Evolutionary conservation across 371 early-diverging fungal species (phyloP).

Genomic region (Apophysomyces sp.): DNA sequence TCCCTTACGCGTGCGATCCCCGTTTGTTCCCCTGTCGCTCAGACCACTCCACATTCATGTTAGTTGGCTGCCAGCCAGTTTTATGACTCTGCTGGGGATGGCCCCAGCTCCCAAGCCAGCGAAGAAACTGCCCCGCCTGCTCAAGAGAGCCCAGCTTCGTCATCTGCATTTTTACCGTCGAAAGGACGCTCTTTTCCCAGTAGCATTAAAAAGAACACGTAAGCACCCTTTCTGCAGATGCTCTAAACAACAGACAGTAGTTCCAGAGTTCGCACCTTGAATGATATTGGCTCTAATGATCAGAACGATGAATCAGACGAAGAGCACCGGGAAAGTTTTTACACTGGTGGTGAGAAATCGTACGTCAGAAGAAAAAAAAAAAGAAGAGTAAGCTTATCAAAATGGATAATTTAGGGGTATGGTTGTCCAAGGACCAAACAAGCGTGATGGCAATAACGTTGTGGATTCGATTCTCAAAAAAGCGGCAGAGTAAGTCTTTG

Average conservation of each 20-base stretch:
- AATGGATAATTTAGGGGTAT: slow-evolving; percentile 51
- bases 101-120: neutral
- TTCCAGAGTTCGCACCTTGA: slow-evolving; percentile 64
- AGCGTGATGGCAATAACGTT: slow-evolving; percentile 53
- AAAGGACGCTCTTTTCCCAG: neutral
- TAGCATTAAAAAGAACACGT: neutral
- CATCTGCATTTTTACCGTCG: neutral
- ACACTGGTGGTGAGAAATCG: slow-evolving; percentile 89
- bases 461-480: slow-evolving; percentile 81
- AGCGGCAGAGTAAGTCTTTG: slow-evolving; percentile 67
- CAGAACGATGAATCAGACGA: slow-evolving; percentile 57
- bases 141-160: neutral
- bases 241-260: no score
- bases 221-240: neutral
- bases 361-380: slow-evolving; percentile 30
- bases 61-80: slow-evolving; percentile 21
- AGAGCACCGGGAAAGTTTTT: slow-evolving; percentile 71
- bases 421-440: slow-evolving; percentile 70
- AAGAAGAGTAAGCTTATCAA: neutral
- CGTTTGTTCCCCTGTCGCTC: no score
- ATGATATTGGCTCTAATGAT: slow-evolving; percentile 45
- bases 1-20: no score
- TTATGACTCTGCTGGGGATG: slow-evolving; percentile 16
- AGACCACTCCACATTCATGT: neutral
- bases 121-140: neutral